Conservation (phyloP, 164 flowering plant genomes). For the Vitis rotundifolia region DNA sequence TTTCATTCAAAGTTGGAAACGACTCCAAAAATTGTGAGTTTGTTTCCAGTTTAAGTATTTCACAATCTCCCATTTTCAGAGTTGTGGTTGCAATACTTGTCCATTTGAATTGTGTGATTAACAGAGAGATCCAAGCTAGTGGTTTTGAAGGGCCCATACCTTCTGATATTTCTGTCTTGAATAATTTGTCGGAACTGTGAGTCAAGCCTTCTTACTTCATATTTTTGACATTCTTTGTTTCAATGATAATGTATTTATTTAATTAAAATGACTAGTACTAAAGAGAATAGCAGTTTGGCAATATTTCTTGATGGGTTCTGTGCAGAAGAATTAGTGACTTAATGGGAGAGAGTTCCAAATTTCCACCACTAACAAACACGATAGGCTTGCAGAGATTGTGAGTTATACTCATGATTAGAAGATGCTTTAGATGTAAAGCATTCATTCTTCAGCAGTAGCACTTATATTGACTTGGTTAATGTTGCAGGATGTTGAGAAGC, state of each 20-base stretch:
- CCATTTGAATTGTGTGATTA: background rate
- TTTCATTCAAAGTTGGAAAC: background rate
- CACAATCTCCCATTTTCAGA: no score
- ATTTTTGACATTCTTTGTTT: background rate
- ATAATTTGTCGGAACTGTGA: conserved; percentile 27
- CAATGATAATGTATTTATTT: background rate
- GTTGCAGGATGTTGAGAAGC: conserved; percentile 40
- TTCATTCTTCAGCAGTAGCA: background rate
- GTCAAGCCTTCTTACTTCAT: conserved; percentile 8
- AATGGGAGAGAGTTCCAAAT: conserved; percentile 23
- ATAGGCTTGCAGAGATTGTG: conserved; percentile 22
- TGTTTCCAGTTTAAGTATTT: no score
- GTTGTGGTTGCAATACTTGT: no score
- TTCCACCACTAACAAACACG: conserved; percentile 32
- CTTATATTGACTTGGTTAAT: background rate
- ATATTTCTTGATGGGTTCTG: no score
- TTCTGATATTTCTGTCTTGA: conserved; percentile 11
- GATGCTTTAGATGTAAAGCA: background rate
- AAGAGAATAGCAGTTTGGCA: background rate
- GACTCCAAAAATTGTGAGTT: no score
- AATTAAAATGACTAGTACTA: no score
- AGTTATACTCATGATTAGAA: conserved; percentile 6
- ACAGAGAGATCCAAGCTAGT: conserved; percentile 24
- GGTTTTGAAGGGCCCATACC: conserved; percentile 26
- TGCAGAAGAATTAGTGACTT: conserved; percentile 45